These are phyloP conservation scores for Annulohypoxylon nitens DNA, from an alignment of 495 filamentous ascomycete species.

Conservation along the genomic window DNA sequence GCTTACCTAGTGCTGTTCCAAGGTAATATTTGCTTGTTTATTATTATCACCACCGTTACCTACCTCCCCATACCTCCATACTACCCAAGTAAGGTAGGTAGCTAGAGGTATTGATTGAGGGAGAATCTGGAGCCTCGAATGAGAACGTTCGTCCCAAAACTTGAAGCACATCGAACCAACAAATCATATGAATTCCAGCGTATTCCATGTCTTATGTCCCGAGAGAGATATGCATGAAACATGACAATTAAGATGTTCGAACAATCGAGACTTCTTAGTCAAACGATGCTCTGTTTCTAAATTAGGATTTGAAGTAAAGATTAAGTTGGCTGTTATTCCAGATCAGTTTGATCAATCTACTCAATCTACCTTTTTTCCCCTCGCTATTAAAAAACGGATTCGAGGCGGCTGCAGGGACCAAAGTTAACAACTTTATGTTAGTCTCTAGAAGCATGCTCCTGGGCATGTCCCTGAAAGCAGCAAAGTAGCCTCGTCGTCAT, in stretches of 20 bases:
- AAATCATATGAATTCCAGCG: background rate
- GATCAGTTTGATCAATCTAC: slow-evolving; percentile 32
- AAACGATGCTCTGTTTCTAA: slow-evolving; percentile 38
- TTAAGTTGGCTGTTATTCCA: slow-evolving; percentile 40
- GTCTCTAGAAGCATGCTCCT: background rate
- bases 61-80: background rate
- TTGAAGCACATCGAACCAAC: background rate
- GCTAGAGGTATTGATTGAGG: background rate
- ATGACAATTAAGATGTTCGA: slow-evolving; percentile 15
- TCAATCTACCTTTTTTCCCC: slow-evolving; percentile 4
- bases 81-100: too few species aligned
- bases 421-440: slow-evolving; percentile 21
- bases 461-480: slow-evolving; percentile 24
- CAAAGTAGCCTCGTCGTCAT: slow-evolving; percentile 26
- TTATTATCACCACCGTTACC: slow-evolving; percentile 1
- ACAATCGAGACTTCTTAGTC: slow-evolving; percentile 36
- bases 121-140: slow-evolving; percentile 1
- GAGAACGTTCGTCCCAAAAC: background rate
- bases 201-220: background rate
- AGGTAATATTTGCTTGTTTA: background rate
- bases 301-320: slow-evolving; percentile 39
- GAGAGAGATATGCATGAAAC: slow-evolving; percentile 14
- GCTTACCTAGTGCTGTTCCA: too few species aligned
- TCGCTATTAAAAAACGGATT: slow-evolving; percentile 16
- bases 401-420: slow-evolving; percentile 40